phyloP scores from a whole-genome alignment of 2,329 filamentous ascomycete genomes.

The Xylariaceae sp. region DNA sequence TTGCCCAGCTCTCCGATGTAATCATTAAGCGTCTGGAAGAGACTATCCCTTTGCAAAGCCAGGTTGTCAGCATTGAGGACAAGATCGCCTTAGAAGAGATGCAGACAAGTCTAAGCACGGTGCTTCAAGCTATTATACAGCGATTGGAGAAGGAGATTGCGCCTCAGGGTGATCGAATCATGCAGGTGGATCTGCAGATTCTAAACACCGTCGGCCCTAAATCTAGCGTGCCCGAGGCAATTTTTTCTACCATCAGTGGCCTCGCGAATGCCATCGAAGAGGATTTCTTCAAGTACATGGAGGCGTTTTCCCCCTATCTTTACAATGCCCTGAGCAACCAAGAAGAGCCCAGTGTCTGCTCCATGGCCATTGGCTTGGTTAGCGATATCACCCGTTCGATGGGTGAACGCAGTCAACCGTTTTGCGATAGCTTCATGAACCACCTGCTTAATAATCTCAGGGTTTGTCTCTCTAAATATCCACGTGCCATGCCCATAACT shows the following conservation, averaged over 20 bases:
- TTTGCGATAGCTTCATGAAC: slow-evolving; percentile 98
- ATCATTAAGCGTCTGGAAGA: slow-evolving; percentile 88
- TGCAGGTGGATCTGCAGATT: slow-evolving; percentile 80
- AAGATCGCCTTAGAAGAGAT: slow-evolving; percentile 95
- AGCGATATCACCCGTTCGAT: slow-evolving; percentile 93
- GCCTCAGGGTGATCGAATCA: slow-evolving; percentile 88
- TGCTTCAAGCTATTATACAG: slow-evolving; percentile 85
- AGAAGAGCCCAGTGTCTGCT: slow-evolving; percentile 88
- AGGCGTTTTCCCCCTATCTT: slow-evolving; percentile 84
- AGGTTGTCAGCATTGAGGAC: slow-evolving; percentile 96
- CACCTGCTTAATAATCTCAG: slow-evolving; percentile 87
- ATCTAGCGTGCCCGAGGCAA: slow-evolving; percentile 88
- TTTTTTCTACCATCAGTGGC: slow-evolving; percentile 90
- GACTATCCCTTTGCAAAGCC: slow-evolving; percentile 81
- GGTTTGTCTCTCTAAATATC: slow-evolving; percentile 44
- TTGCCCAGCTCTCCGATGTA: slow-evolving; percentile 80
- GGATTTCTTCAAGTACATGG: slow-evolving; percentile 97
- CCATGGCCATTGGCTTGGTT: slow-evolving; percentile 95
- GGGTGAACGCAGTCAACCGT: slow-evolving; percentile 85
- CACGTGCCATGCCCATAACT: slow-evolving; percentile 25
- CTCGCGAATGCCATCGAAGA: slow-evolving; percentile 87
- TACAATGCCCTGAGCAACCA: slow-evolving; percentile 94
- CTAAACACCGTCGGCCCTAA: slow-evolving; percentile 73
- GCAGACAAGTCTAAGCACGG: slow-evolving; percentile 90
- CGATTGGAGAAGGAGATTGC: slow-evolving; percentile 87